These are phyloP conservation scores for Tephrocybe sp. DNA, from an alignment of 768 basidiomycete genomes.

Conservation along the genomic window DNA sequence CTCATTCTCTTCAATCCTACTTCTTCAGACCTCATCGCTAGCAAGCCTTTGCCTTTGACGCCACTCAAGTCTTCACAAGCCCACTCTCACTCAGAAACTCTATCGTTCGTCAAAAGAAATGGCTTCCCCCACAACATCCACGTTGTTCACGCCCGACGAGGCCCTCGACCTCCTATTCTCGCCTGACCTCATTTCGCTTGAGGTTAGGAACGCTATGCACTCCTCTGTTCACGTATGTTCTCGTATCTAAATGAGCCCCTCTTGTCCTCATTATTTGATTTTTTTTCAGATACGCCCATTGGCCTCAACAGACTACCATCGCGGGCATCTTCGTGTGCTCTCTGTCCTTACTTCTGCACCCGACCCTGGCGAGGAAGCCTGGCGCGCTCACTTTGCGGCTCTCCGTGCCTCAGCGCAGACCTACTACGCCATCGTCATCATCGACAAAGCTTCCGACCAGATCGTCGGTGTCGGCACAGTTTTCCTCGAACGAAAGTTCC, in stretches of 20 bases:
- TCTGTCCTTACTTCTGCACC: constrained; percentile 71
- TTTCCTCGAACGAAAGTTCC: constrained; percentile 93
- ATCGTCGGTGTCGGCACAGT: constrained; percentile 84
- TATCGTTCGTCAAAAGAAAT: constrained; percentile 11
- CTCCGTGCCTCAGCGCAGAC: constrained; percentile 54
- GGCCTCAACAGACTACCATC: constrained; percentile 75
- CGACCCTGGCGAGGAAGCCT: constrained; percentile 63
- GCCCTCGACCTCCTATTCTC: constrained; percentile 78
- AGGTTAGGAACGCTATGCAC: constrained; percentile 59
- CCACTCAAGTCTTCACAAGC: background rate
- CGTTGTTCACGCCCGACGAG: constrained; percentile 54
- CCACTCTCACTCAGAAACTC: background rate
- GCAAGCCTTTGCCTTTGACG: background rate
- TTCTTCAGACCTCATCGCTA: no score
- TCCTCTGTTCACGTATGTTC: constrained; percentile 42
- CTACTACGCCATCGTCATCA: constrained; percentile 85
- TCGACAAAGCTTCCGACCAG: constrained; percentile 68
- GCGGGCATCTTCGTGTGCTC: constrained; percentile 84
- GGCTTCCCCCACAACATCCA: constrained; percentile 10
- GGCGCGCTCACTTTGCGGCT: constrained; percentile 65
- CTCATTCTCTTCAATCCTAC: no score
- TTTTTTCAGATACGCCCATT: constrained; percentile 82
- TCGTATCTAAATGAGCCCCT: background rate
- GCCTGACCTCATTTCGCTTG: constrained; percentile 62
- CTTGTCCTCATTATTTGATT: background rate